phyloP scores from a whole-genome alignment of 495 filamentous ascomycete species.

The Penicillium cosmopolitanum region DNA sequence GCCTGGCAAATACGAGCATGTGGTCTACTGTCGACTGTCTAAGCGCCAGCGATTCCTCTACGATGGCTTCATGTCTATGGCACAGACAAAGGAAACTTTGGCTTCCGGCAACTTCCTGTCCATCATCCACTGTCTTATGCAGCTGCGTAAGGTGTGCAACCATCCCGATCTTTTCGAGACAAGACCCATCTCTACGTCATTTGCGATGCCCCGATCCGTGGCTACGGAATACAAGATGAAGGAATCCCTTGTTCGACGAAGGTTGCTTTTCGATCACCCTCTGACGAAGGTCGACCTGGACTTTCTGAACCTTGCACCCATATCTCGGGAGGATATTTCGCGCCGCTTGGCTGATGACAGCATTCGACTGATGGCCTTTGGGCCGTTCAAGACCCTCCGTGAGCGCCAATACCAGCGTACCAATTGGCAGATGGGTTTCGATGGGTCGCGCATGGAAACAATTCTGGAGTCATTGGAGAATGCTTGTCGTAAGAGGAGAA shows the following conservation, averaged over 20 bases:
- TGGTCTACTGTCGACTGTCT: slow-evolving; percentile 91
- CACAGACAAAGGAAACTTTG: slow-evolving; percentile 84
- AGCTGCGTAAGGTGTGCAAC: slow-evolving; percentile 96
- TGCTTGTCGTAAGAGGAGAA: slow-evolving; percentile 66
- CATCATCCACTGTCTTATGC: slow-evolving; percentile 98
- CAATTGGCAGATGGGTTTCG: slow-evolving; percentile 60
- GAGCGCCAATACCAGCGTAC: slow-evolving; percentile 66
- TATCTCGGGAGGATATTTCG: slow-evolving; percentile 69
- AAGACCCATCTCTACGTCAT: slow-evolving; percentile 96
- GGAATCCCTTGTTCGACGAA: slow-evolving; percentile 69
- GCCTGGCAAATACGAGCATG: slow-evolving; percentile 96
- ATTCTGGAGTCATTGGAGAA: slow-evolving; percentile 75
- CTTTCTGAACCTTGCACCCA: slow-evolving; percentile 80
- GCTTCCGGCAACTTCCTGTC: slow-evolving; percentile 96
- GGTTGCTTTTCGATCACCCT: slow-evolving; percentile 66
- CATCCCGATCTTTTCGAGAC: slow-evolving; percentile 98
- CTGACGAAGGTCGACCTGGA: slow-evolving; percentile 70
- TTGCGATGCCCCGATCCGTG: slow-evolving; percentile 85
- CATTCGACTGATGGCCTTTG: slow-evolving; percentile 65
- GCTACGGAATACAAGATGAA: slow-evolving; percentile 78
- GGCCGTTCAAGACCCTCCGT: slow-evolving; percentile 61
- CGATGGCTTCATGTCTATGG: slow-evolving; percentile 94
- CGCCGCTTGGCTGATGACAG: slow-evolving; percentile 63
- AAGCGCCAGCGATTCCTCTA: slow-evolving; percentile 95
- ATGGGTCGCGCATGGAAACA: slow-evolving; percentile 66